Base-by-base conservation (phyloP, 805 yeast species). In the Lachancea cidri region DNA sequence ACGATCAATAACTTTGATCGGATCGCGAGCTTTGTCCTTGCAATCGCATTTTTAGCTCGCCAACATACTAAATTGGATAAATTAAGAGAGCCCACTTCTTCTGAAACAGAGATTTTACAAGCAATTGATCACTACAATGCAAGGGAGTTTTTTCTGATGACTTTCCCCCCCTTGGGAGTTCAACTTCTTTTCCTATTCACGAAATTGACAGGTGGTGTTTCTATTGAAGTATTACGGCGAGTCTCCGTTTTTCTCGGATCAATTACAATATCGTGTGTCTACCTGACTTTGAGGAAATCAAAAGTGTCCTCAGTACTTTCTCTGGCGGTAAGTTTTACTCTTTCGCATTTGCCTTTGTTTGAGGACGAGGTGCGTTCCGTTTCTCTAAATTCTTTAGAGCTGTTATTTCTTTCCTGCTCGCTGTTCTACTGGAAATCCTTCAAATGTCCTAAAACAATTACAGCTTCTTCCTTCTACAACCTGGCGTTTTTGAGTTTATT, bases 361-460 rank as follows among this genome's bases (percentile, higher is more conserved):
- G 51, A 48, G 36, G 39, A 39, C n/a, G 14, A 17, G 7, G 45
- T 48, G 35, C 29, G 52, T 18, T 25, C 38, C 3, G 19, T 55
- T 3, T 49, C 59, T 2, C 24, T 68, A 13, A 78, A 74, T 39
- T 50, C 71, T 4, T 62, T 74, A 3, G 63, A 71, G 43, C 49
- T 81, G 43, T 65, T 73, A 17, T 67, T 70, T 25, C 52, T 74
- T 4, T 60, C 76, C 2, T 52, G 82, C 22, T 61, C 79, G 1
- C 68, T 78, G 5, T 78, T 66, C 56, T 68, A 70, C 4, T 76
- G 72, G 68, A 74, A 74, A 53, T 68, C 66, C 51, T 67, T 74
- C 46, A 74, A 75, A 54, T 50, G 67, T 24, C 55, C 67, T n/a
- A 53, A 46, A 8, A 73, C 77, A 1, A 76, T 77, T 42, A 41